Evolutionary conservation across 2,329 filamentous ascomycete genomes (phyloP), one percentile per base, ranked within the genome.

Genomic region (Neospermospora avenae): DNA sequence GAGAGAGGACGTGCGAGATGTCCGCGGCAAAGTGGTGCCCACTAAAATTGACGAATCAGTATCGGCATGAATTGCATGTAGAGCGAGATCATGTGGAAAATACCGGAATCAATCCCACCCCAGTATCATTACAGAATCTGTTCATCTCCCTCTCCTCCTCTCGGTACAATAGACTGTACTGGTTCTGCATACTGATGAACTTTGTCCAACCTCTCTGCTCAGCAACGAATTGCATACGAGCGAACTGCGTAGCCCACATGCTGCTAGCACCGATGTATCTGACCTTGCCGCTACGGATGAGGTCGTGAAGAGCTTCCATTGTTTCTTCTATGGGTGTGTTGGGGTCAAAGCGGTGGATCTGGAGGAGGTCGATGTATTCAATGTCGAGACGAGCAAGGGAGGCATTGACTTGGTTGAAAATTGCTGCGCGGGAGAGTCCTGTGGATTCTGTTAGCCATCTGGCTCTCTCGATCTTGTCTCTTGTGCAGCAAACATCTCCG

Each of bases 371-470:
- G 63, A 86, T 81, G 71, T 87, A 86, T 1, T 74, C 65, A 2
- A 79, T 84, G 24, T 78, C 80, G 35, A 88, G 75, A 24, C 84
- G 74, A 55, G 77, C 72, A 3, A 85, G 74, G 54, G 81, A 86
- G 44, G 78, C 80, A 13, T 89, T 80, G 4, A 90, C 86, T 0
- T 84, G 82, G 64, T 86, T 81, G 67, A 89, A 84, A 65, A 90
- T 85, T 60, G 85, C 82, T 67, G 83, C 83, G 48, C 87, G 77
- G 20, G 81, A 84, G 20, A 89, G 74, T 0, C 87, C 86, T 55
- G 28, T 22, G 18, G 8, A 1, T 18, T 51, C 16, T 18, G 14
- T 13, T 16, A 45, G 22, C 28, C 11, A n/a, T 24, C 20, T 45
- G 20, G 24, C 4, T 34, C 28, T 35, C 14, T 35, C 28, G 7